Base-by-base conservation (phyloP, 257 asterid genomes). In the Ocimum tenuiflorum region DNA sequence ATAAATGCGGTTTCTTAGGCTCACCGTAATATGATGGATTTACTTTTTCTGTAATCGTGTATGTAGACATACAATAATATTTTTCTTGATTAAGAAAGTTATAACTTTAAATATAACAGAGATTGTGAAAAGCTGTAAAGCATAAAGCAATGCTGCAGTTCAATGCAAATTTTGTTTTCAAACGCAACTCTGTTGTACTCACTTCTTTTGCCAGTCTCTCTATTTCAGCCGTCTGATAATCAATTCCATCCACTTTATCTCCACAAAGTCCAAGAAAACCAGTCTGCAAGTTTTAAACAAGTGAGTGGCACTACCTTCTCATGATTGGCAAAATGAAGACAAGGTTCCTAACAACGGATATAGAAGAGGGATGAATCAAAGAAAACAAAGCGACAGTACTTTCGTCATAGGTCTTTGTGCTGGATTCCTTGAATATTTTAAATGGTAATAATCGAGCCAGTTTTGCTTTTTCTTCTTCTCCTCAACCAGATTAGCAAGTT, bases 381-480 rank as follows among this genome's bases (percentile, higher is more conserved):
- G 65, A n/a, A 67, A 12, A 53, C 55, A 64, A 60, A 27, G 20
- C 31, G 56, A 18, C 60, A 68, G 27, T 78, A 91, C 98, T 96
- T 83, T 91, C 17, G 70, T 54, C 74, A 65, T 74, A 11, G 96
- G 98, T 50, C 87, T 80, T 69, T 72, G 73, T 1, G 74, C 72
- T 73, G 43, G 91, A 48, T 89, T 86, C 78, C 95, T 85, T 23
- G 81, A 70, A 77, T 80, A 82, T 68, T 91, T 91, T 48, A 91
- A 72, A 60, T 89, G 95, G 78, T 88, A 87, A 74, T 79, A 91
- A 73, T 91, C 98, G 13, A 91, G 91, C 96, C 98, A 89, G 66
- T 91, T 91, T 67, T 91, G 75, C 71, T 77, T 83, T 38, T 79
- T 83, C 71, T 81, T 82, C 83, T 80, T 85, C 85, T 87, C 87